phyloP scores from a whole-genome alignment of 2,329 filamentous ascomycete genomes.

The Fusarium musae region DNA sequence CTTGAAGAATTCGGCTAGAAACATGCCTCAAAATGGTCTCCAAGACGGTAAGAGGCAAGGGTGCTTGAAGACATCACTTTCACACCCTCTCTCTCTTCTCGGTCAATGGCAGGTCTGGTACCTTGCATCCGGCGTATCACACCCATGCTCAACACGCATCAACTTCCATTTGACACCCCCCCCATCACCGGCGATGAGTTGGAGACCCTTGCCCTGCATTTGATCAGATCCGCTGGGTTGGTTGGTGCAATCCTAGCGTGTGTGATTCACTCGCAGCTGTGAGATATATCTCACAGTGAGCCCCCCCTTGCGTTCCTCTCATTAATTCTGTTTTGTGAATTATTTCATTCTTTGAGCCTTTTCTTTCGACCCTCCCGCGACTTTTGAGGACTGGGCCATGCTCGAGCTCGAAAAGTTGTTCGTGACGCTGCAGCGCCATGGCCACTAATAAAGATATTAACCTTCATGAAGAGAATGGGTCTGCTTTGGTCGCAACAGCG shows the following conservation, averaged over 20 bases:
- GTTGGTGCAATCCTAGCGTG: constrained; percentile 3
- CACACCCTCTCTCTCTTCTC: constrained; percentile 26
- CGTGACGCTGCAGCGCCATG: constrained; percentile 47
- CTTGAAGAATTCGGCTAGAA: constrained; percentile 19
- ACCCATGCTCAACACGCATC: constrained; percentile 26
- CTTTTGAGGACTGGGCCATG: constrained; percentile 31
- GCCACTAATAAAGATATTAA: constrained; percentile 45
- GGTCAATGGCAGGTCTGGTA: constrained; percentile 29
- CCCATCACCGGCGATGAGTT: constrained; percentile 9
- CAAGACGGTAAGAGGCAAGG: constrained; percentile 21
- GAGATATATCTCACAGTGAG: constrained; percentile 37
- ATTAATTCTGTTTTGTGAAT: not conserved
- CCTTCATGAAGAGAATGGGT: constrained; percentile 54
- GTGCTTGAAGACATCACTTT: constrained; percentile 27
- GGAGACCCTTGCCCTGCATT: constrained; percentile 18
- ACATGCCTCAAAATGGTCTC: constrained; percentile 21
- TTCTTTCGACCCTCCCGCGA: constrained; percentile 1
- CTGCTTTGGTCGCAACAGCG: constrained; percentile 50
- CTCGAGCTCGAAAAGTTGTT: constrained; percentile 23
- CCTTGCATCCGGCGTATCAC: constrained; percentile 40
- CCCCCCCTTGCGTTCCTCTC: constrained; percentile 4
- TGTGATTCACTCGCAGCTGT: constrained; percentile 21
- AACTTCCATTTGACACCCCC: constrained; percentile 21
- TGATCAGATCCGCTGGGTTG: constrained; percentile 17
- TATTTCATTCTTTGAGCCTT: not conserved